Percentiles rank a stretch among this genome's conserved stretches.
These are phyloP conservation scores for Rhytidiadelphus loreus DNA, from an alignment of 225 moss, liverwort and hornwort genomes.

Conservation along the genomic window DNA sequence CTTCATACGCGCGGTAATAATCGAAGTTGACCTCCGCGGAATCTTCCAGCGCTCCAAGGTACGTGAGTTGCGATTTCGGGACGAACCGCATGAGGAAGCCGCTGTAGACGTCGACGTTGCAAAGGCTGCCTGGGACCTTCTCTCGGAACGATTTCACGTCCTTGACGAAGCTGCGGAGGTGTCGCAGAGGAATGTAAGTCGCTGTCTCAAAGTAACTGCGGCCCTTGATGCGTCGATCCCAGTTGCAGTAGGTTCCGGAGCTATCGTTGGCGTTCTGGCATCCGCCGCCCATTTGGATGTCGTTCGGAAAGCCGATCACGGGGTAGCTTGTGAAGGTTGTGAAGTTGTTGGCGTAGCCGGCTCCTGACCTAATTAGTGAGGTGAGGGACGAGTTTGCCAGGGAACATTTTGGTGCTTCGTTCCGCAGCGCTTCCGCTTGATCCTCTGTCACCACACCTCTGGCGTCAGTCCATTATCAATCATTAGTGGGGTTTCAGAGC, in stretches of 20 bases:
- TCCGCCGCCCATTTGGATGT: conserved; percentile 13
- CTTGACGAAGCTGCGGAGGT: conserved; percentile 15
- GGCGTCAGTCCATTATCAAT: not conserved
- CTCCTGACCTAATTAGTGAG: not conserved
- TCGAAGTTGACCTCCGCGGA: conserved; percentile 11
- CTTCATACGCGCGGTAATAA: conserved; percentile 1
- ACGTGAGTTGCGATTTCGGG: not conserved
- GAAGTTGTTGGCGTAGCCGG: conserved; percentile 28
- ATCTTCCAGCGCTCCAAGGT: conserved; percentile 28
- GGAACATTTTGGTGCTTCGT: conserved; percentile 3
- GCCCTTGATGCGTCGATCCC: conserved; percentile 26
- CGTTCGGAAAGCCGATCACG: conserved; percentile 17
- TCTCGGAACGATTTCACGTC: conserved; percentile 29
- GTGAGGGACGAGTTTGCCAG: not conserved
- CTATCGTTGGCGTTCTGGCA: conserved; percentile 15
- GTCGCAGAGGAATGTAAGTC: conserved; percentile 10
- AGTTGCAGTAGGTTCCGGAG: conserved; percentile 17
- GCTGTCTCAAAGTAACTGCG: conserved; percentile 9
- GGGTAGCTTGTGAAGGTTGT: conserved; percentile 24
- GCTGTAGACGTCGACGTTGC: conserved; percentile 20
- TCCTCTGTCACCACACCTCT: conserved; percentile 7
- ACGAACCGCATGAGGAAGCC: conserved; percentile 34
- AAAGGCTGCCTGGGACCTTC: not conserved
- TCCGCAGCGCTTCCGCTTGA: not conserved
- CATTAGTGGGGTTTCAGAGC: not conserved